Evolutionary conservation across 2,329 filamentous ascomycete genomes (phyloP), one percentile per base, ranked within the genome.

Genomic region (Botrytis paeoniae): DNA sequence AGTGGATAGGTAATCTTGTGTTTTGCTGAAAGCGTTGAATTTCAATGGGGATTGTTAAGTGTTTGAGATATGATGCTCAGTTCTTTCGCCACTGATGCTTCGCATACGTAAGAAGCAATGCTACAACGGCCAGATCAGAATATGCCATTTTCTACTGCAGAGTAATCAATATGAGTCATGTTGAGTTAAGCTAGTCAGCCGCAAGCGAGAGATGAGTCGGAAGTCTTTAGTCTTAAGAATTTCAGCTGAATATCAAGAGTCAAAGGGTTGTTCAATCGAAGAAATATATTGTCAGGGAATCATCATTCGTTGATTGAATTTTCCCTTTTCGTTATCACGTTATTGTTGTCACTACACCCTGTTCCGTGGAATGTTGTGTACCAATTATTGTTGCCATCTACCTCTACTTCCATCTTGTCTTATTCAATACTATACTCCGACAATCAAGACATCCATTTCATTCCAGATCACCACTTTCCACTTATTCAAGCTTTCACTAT

Each of bases 221-320:
- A 14, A 4, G n/a, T 5, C 48, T 51, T 12, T 1, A n/a, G 12
- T 25, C 9, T 51, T 51, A 10, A n/a, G 22, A n/a, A 51, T 0
- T 51, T 7, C 37, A 37, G 6, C 12, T 29, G 14, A 3, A 29
- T 7, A 16, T 54, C 2, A 54, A 16, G 1, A 29, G 14, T 3
- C n/a, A 16, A 54, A 6, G 4, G 2, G 4, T 14, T 8, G 5
- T 1, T 29, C 0, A n/a, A 29, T 54, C 48, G 48, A 6, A 4
- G 25, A 2, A 6, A 6, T n/a, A 6, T 2, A 6, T 3, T n/a
- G 1, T 14, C 2, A n/a, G 48, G 4, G 0, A 1, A 14, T 51
- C 5, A n/a, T 14, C 0, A 14, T 54, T 39, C 7, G 0, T 60
- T 37, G 4, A 25, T 20, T 14, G 5, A 8, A 4, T 61, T 37